Base-by-base conservation (phyloP, 1,139 yeast species). In the Diutina catenulata region DNA sequence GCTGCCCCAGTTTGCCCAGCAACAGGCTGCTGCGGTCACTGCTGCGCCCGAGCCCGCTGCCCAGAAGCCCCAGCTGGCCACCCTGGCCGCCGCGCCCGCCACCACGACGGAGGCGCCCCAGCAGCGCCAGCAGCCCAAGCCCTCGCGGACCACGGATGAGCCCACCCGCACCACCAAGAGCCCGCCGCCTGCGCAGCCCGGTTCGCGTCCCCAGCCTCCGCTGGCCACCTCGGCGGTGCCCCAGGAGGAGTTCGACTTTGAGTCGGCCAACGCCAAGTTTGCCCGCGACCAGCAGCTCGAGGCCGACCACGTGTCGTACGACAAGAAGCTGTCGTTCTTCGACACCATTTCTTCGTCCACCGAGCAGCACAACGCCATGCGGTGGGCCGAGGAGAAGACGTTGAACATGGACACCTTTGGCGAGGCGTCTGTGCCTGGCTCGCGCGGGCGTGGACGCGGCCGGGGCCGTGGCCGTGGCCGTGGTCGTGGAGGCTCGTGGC, bases 341-440 rank as follows among this genome's bases (percentile, higher is more conserved):
- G 95, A 86, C 57, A 74, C 72, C 42, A 71, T 86, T 44, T 80
- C 67, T 8, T 75, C 83, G 6, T 68, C 76, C 24, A 36, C 27
- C 7, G 33, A 15, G 15, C 25, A 22, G 10, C 26, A 19, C 20
- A 22, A 36, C 19, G 38, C 27, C 15, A 27, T 37, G 38, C 35
- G 33, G 18, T 37, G 33, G 35, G 11, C 20, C 18, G 33, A 28
- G 9, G 38, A 37, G 25, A 22, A 28, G 28, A 11, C 22, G n/a
- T 41, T 76, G 49, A 78, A 79, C 50, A 49, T 68, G 53, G 86
- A 77, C 56, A 80, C 87, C 5, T 80, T 79, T 56, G 87, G 87
- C 28, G 76, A 76, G 51, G 54, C 56, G 10, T 55, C 63, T 10
- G 57, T 56, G 10, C 43, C 52, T 20, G 50, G 49, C 37, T 60